Evolutionary conservation across 1,139 yeast genomes (phyloP).

Genomic region (Taiozyma sp.): DNA sequence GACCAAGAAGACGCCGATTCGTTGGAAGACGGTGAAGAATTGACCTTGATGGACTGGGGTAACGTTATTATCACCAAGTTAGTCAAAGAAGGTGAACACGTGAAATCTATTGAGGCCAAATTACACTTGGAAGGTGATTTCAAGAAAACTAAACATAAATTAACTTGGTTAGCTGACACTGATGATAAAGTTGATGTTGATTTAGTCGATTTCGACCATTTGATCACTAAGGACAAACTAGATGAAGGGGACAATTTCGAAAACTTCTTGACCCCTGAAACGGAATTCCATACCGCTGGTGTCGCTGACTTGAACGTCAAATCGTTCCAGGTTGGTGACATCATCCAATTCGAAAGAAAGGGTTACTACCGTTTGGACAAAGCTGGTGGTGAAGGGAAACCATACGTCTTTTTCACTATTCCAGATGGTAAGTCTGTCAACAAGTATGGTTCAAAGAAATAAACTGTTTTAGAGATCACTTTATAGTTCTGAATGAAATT

Average conservation of each 20-base stretch:
- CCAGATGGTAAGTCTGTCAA: slow-evolving; percentile 95
- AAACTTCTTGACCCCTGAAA: slow-evolving; percentile 84
- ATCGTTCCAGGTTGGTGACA: slow-evolving; percentile 75
- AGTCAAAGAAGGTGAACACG: slow-evolving; percentile 53
- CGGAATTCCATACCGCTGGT: slow-evolving; percentile 81
- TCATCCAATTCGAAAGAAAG: slow-evolving; percentile 95
- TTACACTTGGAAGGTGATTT: slow-evolving; percentile 94
- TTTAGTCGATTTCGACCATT: slow-evolving; percentile 89
- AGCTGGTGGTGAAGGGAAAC: slow-evolving; percentile 50
- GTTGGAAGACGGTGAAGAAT: slow-evolving; percentile 73
- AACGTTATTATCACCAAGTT: slow-evolving; percentile 79
- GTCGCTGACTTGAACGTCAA: slow-evolving; percentile 78
- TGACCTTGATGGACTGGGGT: slow-evolving; percentile 99
- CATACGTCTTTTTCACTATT: slow-evolving; percentile 82
- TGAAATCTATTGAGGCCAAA: slow-evolving; percentile 67
- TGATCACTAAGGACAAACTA: slow-evolving; percentile 91
- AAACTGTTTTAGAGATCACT: neutral
- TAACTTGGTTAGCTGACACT: slow-evolving; percentile 93
- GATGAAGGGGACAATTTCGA: slow-evolving; percentile 95
- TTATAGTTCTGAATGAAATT: neutral
- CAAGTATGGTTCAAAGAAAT: slow-evolving; percentile 68
- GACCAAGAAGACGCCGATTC: slow-evolving; percentile 89
- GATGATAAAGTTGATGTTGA: slow-evolving; percentile 67
- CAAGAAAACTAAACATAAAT: slow-evolving; percentile 92
- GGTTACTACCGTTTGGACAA: slow-evolving; percentile 89